phyloP scores from a whole-genome alignment of 202 grass and related monocot species.

The Zizania palustris region DNA sequence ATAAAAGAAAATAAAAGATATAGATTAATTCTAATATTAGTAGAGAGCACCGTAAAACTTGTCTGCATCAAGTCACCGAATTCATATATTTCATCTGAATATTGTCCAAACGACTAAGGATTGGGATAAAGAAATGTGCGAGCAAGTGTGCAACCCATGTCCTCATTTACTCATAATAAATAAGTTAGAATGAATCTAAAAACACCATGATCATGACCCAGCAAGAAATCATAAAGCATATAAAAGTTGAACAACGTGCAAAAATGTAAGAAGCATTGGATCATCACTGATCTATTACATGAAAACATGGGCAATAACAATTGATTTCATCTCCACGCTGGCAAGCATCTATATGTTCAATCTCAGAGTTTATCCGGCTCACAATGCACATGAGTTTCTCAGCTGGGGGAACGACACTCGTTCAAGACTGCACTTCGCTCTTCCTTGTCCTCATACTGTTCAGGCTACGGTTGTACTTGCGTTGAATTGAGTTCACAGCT shows the following conservation, averaged over 20 bases:
- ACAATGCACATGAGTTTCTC: slow-evolving; percentile 77
- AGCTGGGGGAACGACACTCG: slow-evolving; percentile 11
- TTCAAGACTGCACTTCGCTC: slow-evolving; percentile 54
- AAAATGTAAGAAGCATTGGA: slow-evolving; percentile 45
- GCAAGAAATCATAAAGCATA: slow-evolving; percentile 35
- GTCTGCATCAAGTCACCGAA: not conserved
- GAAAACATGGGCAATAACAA: not conserved
- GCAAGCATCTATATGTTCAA: slow-evolving; percentile 64
- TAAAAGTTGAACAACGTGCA: slow-evolving; percentile 48
- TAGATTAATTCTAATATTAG: too few relatives aligned
- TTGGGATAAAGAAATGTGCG: not conserved
- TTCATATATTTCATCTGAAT: not conserved
- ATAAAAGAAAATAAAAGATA: too few relatives aligned
- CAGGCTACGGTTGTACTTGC: slow-evolving; percentile 47
- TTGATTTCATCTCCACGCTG: slow-evolving; percentile 86
- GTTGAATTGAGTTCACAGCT: slow-evolving; percentile 44
- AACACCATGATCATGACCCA: slow-evolving; percentile 39
- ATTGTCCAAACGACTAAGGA: slow-evolving; percentile 21
- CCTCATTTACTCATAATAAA: slow-evolving; percentile 36
- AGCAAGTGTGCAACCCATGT: not conserved
- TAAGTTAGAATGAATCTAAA: slow-evolving; percentile 38
- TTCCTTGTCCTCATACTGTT: slow-evolving; percentile 68
- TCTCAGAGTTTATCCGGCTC: slow-evolving; percentile 73
- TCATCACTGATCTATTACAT: slow-evolving; percentile 51
- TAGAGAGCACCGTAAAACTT: too few relatives aligned